phyloP scores from a whole-genome alignment of 257 asterid species.

The Capsicum pubescens region DNA sequence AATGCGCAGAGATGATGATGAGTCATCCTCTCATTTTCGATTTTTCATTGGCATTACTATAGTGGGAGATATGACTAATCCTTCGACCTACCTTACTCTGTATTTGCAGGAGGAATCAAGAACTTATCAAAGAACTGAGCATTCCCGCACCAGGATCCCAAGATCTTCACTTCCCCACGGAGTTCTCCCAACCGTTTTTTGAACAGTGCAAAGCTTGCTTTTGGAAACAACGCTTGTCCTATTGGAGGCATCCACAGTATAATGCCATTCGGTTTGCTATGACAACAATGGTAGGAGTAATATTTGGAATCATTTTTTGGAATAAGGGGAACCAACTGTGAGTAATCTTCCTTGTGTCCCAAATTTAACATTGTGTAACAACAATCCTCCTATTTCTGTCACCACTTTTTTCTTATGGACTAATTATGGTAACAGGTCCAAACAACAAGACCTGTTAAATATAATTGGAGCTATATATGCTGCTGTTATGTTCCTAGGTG shows the following conservation, averaged over 20 bases:
- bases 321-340: constrained; percentile 64
- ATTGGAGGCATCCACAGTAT: constrained; percentile 79
- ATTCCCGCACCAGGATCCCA: constrained; percentile 65
- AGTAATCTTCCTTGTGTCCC: constrained; percentile 36
- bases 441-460: constrained; percentile 69
- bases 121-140: constrained; percentile 66
- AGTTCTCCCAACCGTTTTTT: constrained; percentile 62
- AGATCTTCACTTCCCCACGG: constrained; percentile 60
- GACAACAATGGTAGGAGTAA: constrained; percentile 63
- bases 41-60: no score
- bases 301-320: constrained; percentile 82
- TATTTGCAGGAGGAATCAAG: constrained; percentile 70
- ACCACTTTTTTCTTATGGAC: neutral
- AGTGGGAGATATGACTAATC: constrained; percentile 14
- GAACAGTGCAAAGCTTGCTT: constrained; percentile 81
- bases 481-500: constrained; percentile 85
- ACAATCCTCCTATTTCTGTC: neutral
- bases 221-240: constrained; percentile 76
- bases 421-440: constrained; percentile 51
- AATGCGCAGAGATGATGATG: no score
- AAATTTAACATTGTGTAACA: neutral
- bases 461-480: constrained; percentile 80
- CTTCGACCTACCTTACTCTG: constrained; percentile 25
- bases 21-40: no score
- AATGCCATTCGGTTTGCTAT: constrained; percentile 67